Base-by-base conservation (phyloP, 495 filamentous ascomycete species). In the Cladorrhinum samala region DNA sequence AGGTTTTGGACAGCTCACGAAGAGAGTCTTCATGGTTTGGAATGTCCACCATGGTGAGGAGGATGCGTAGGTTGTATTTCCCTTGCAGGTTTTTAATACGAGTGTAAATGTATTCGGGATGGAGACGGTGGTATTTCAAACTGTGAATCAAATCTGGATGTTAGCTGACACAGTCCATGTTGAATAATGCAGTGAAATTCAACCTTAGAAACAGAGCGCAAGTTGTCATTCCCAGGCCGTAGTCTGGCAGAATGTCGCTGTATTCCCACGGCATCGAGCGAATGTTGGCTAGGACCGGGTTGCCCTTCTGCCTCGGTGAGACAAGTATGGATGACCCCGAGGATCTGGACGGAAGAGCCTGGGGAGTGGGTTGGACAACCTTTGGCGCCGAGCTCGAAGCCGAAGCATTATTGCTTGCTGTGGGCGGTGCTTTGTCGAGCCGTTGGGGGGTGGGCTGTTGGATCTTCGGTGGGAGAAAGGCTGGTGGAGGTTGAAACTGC, bases 101-200 rank as follows among this genome's bases (percentile, higher is more conserved):
- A 19, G 84, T 88, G 76, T 96, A 96, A 64, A 99, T 88, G 72
- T 99, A 99, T 69, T 97, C 93, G 1, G 93, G 93, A 68, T 99
- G 94, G 43, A 96, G 72, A 9, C 93, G 89, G 68, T 98, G 93
- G 69, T 99, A 99, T 69, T 99, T 99, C 27, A 99, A 78, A 21
- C 86, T 91, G 45, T 37, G 14, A 25, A n/a, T 5, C 17, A 50
- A 13, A 42, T 11, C 5, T 11, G 17, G 9, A 21, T 17, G 36
- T 50, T 40, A 45, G 37, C 14, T 14, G 18, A n/a, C n/a, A n/a
- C n/a, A n/a, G n/a, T n/a, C n/a, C n/a, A 8, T n/a, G 9, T n/a
- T 19, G 24, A 1, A 33, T 2, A 21, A 16, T 21, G 16, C 4
- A 23, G 48, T 2, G 24, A 27, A 37, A 46, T 21, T 49, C 14